These are phyloP conservation scores for Edaphochlamys debaryana DNA, from an alignment of 139 green algal species.

Conservation along the genomic window DNA sequence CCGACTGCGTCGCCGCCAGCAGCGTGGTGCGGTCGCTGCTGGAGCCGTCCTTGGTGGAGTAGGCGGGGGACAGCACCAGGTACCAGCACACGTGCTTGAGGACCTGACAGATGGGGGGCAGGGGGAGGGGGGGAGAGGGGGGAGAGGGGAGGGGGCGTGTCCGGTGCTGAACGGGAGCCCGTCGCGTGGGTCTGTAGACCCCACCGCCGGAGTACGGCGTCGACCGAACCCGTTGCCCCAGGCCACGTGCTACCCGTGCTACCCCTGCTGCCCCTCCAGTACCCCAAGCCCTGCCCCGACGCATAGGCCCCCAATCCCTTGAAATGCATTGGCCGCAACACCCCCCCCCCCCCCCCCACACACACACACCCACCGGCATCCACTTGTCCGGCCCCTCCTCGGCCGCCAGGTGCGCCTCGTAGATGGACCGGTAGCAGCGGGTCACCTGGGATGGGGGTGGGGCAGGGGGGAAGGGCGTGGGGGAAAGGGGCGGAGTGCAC, in stretches of 20 bases:
- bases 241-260: no score
- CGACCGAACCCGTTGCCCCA: no score
- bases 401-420: conserved; percentile 64
- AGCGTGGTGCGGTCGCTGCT: conserved; percentile 88
- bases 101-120: conserved; percentile 50
- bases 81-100: conserved; percentile 91
- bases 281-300: no score
- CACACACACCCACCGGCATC: conserved; percentile 58
- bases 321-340: no score
- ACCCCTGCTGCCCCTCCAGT: no score
- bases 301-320: no score
- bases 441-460: conserved; percentile 12
- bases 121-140: neutral
- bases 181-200: no score
- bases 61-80: conserved; percentile 83
- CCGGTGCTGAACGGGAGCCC: neutral
- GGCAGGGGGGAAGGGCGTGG: conserved; percentile 23
- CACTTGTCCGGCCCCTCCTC: conserved; percentile 64
- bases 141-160: neutral
- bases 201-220: no score
- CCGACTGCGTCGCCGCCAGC: conserved; percentile 70
- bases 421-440: conserved; percentile 62
- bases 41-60: conserved; percentile 68
- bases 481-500: no score
- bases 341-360: no score